These are phyloP conservation scores for Rhizopus delemar DNA, from an alignment of 371 early-diverging fungal genomes.

Conservation along the genomic window DNA sequence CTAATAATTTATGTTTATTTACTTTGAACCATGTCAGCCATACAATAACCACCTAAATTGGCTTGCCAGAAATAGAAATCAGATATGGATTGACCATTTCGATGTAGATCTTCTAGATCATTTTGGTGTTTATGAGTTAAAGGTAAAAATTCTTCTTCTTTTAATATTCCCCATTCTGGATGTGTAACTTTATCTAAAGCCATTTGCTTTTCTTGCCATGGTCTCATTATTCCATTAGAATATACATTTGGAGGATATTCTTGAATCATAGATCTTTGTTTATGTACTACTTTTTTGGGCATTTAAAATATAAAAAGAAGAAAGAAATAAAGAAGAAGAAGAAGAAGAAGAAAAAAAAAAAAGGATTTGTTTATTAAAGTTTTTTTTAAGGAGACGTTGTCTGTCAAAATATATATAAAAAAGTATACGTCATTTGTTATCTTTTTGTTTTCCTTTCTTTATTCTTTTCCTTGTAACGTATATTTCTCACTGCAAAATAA, in stretches of 20 bases:
- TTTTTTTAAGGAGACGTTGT: slow-evolving; percentile 1
- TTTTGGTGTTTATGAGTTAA: slow-evolving; percentile 49
- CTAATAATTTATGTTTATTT: slow-evolving; percentile 4
- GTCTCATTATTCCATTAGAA: background rate
- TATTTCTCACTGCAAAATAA: too few relatives aligned
- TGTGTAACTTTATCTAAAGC: slow-evolving; percentile 15
- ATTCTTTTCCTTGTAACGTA: background rate
- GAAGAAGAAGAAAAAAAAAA: background rate
- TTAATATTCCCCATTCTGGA: slow-evolving; percentile 51
- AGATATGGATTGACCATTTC: slow-evolving; percentile 27
- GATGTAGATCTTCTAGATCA: slow-evolving; percentile 41
- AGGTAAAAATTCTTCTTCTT: slow-evolving; percentile 49
- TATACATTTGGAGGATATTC: background rate
- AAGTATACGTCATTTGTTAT: background rate
- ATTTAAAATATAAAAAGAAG: slow-evolving; percentile 1
- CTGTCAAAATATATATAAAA: background rate
- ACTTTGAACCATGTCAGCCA: slow-evolving; percentile 53
- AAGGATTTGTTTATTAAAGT: slow-evolving; percentile 2
- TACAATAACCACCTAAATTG: slow-evolving; percentile 53
- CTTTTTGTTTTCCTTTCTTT: background rate
- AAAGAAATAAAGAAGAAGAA: background rate
- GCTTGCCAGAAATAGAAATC: slow-evolving; percentile 58
- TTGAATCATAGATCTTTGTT: slow-evolving; percentile 5
- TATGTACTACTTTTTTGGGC: background rate
- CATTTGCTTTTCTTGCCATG: slow-evolving; percentile 5